A percentile compares a stretch with the other conserved stretches of the same genome.
Conservation (phyloP, 805 yeast genomes). For the Saturnispora dispora region DNA sequence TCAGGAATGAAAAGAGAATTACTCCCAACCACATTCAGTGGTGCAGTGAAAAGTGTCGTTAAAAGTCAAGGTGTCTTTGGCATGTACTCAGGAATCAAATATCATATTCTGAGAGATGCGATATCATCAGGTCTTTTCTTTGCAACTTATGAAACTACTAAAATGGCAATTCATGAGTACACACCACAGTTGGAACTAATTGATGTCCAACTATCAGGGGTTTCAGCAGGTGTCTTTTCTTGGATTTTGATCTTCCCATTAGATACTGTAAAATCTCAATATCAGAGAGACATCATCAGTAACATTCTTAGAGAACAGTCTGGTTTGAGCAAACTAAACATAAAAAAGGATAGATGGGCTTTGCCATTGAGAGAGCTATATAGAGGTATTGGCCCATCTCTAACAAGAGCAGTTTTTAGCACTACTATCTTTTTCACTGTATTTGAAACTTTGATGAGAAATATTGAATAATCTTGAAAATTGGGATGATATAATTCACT, state of each 20-base stretch:
- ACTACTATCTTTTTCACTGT: conserved; percentile 69
- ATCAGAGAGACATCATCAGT: conserved; percentile 65
- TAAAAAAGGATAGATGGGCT: conserved; percentile 25
- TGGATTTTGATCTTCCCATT: conserved; percentile 74
- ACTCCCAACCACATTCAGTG: conserved; percentile 28
- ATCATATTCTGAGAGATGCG: conserved; percentile 61
- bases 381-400: conserved; percentile 69
- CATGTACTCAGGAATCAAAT: conserved; percentile 63
- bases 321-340: conserved; percentile 36
- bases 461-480: conserved; percentile 29
- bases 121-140: conserved; percentile 67
- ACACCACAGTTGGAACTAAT: conserved; percentile 25
- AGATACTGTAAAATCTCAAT: conserved; percentile 69
- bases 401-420: conserved; percentile 59
- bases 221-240: conserved; percentile 61
- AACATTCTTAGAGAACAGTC: conserved; percentile 48
- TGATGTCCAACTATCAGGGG: conserved; percentile 64
- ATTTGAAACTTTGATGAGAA: conserved; percentile 59
- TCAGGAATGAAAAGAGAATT: conserved; percentile 13
- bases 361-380: conserved; percentile 48
- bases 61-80: conserved; percentile 52
- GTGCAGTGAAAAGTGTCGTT: conserved; percentile 45
- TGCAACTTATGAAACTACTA: conserved; percentile 65
- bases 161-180: conserved; percentile 34
- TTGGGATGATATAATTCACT: background rate